phyloP scores from a whole-genome alignment of 192 early-diverging fungal species.

The Linnemannia zychae region DNA sequence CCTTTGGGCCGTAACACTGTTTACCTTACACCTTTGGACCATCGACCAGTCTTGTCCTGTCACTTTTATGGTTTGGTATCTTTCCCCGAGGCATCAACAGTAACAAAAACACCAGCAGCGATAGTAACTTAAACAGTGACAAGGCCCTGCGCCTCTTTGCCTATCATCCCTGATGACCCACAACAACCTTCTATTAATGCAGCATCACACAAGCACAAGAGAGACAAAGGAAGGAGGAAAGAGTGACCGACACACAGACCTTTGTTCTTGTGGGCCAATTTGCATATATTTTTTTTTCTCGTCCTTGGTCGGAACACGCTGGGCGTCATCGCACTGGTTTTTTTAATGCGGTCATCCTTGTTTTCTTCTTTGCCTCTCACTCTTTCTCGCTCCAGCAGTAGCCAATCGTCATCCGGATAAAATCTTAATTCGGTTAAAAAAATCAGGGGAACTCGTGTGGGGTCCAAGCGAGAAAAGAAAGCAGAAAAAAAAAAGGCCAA shows the following conservation, averaged over 20 bases:
- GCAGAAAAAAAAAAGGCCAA: not conserved
- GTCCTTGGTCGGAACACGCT: not conserved
- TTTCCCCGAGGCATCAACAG: not conserved
- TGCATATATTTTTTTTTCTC: not conserved
- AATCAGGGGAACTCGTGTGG: not conserved
- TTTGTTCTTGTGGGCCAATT: not conserved
- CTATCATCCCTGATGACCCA: not conserved
- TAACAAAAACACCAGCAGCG: not conserved
- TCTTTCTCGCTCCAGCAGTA: not conserved
- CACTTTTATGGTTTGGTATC: not conserved
- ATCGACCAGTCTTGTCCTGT: not conserved
- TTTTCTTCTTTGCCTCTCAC: not conserved
- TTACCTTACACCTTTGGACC: not conserved
- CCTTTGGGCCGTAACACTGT: not conserved
- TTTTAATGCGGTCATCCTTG: not conserved
- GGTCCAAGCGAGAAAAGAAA: not conserved
- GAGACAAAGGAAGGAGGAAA: not conserved
- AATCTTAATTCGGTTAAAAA: constrained; percentile 5
- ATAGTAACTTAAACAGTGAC: not conserved
- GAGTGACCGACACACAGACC: not conserved
- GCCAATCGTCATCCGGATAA: constrained; percentile 1
- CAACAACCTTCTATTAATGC: not conserved
- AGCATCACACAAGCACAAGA: constrained; percentile 8
- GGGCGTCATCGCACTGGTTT: not conserved
- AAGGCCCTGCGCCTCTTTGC: not conserved